Evolutionary conservation across 768 basidiomycete genomes (phyloP).

Genomic region (Stropharia rugosoannulata): DNA sequence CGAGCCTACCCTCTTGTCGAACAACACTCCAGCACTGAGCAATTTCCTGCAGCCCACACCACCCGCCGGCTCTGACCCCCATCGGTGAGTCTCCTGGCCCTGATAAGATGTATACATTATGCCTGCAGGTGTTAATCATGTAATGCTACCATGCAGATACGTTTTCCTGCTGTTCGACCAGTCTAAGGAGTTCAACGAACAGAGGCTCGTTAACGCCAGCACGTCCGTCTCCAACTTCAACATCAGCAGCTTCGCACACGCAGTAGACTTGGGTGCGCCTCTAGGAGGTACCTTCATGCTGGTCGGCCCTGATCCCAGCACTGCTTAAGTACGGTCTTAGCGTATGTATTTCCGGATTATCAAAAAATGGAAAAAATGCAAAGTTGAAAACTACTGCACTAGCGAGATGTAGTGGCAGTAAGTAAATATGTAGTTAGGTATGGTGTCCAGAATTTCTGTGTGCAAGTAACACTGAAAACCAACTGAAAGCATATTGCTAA

Average conservation of each 20-base stretch:
- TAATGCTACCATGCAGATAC: conserved; percentile 29
- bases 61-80: conserved; percentile 39
- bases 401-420: too few species aligned
- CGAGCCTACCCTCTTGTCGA: conserved; percentile 23
- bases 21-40: conserved; percentile 41
- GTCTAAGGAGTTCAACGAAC: conserved; percentile 35
- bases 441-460: too few species aligned
- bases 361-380: too few species aligned
- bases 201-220: conserved; percentile 37
- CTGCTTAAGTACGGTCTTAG: too few species aligned
- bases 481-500: too few species aligned
- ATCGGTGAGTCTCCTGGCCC: conserved; percentile 30
- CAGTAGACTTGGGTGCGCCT: conserved; percentile 41
- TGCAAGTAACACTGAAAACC: too few species aligned
- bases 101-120: neutral
- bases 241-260: conserved; percentile 40
- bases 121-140: neutral
- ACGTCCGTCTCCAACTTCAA: conserved; percentile 38
- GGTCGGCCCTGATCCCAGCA: conserved; percentile 21
- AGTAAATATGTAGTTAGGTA: too few species aligned
- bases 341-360: too few species aligned
- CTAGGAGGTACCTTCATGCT: conserved; percentile 51
- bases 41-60: conserved; percentile 41
- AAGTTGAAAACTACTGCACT: too few species aligned
- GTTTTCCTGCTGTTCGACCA: conserved; percentile 48